Conservation (phyloP, 768 basidiomycete species). For the Rhodosporidiobolus odoratus region DNA sequence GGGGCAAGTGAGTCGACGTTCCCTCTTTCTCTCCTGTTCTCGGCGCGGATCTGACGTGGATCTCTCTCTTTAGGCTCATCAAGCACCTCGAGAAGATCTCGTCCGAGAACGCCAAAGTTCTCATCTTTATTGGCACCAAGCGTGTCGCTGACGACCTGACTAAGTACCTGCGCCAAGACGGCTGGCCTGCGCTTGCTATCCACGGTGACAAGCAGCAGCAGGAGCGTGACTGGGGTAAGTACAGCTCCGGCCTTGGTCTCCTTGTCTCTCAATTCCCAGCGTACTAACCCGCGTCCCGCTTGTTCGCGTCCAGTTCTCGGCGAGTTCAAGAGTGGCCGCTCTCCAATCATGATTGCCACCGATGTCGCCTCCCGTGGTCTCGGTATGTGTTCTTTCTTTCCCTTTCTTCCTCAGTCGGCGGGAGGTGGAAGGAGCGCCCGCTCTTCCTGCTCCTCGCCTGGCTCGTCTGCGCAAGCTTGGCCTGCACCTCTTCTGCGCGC, state of each 20-base stretch:
- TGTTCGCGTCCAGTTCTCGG: conserved; percentile 15
- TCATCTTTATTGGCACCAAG: conserved; percentile 98
- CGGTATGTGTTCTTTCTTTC: conserved; percentile 65
- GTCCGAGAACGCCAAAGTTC: conserved; percentile 92
- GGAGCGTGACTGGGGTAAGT: conserved; percentile 81
- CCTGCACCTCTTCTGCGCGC: neutral
- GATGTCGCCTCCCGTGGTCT: conserved; percentile 99
- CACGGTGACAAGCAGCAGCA: conserved; percentile 85
- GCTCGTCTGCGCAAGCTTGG: too few species aligned
- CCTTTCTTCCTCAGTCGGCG: neutral
- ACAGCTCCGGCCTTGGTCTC: too few species aligned
- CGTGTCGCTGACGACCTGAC: conserved; percentile 97
- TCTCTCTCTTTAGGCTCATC: conserved; percentile 53
- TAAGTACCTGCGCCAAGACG: conserved; percentile 92
- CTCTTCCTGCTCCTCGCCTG: too few species aligned
- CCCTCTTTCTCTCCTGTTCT: neutral
- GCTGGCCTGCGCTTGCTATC: conserved; percentile 99
- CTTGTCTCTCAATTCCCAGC: conserved; percentile 54
- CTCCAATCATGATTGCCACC: conserved; percentile 87
- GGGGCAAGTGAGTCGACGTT: conserved; percentile 57
- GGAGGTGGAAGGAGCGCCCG: too few species aligned
- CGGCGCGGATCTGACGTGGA: neutral
- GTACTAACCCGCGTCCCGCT: conserved; percentile 49
- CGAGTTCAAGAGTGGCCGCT: conserved; percentile 88
- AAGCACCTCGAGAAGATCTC: conserved; percentile 96